Base-by-base conservation (phyloP, 2,329 filamentous ascomycete genomes). In the Aspergillus ruber region DNA sequence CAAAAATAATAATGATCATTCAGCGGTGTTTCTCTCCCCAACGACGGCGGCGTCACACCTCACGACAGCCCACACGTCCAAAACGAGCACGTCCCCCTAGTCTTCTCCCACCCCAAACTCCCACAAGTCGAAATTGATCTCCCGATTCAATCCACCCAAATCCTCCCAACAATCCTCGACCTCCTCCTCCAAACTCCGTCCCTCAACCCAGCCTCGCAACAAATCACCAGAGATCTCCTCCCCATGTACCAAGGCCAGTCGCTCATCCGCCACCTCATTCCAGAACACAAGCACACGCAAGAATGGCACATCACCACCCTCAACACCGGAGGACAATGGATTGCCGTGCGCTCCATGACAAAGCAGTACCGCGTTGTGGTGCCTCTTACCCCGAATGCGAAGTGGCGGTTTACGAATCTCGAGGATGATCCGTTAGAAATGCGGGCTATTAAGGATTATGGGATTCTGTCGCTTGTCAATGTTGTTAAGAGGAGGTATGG, bases 261-360 rank as follows among this genome's bases (percentile, higher is more conserved):
- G 4, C 49, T 66, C 41, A 60, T 66, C 49, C 61, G 63, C 4
- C 56, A 57, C 1, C 48, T 60, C 29, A 52, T 56, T 36, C 52
- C 52, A 6, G 50, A 56, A 33, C 21, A 50, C n/a, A 48, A 61
- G 17, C 52, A 51, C 12, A 53, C 45, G 17, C 49, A 61, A 32
- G 54, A 61, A 44, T 66, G 63, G 63, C 63, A 66, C 35, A 65
- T 66, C 51, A 65, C 60, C 12, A 62, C 62, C 21, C 64, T 66
- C 60, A 66, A 66, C 50, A 63, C 63, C 0, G 63, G 63, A n/a
- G 60, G 61, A 1, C 56, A 62, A 0, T 62, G 61, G 61, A 53
- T 66, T 3, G 56, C 60, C 0, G 48, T 66, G 17, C 63, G 63
- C 1, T 65, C 62, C 3, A 63, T 62, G 6, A 59, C 59, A 3